These are phyloP conservation scores for Coriaria nepalensis DNA, from an alignment of 306 rosid genomes.

Conservation along the genomic window DNA sequence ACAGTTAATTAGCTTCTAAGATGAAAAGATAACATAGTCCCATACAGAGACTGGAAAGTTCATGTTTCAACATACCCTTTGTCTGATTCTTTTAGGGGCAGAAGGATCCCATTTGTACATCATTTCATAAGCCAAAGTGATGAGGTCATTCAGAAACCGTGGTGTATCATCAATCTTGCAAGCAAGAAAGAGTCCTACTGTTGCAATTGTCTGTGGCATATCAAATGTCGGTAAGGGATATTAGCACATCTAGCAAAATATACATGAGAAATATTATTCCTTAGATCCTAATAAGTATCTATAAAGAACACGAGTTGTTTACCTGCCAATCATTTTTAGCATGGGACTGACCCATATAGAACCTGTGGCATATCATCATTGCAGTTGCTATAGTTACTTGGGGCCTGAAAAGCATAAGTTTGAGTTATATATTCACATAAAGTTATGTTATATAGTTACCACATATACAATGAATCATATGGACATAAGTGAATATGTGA, in stretches of 20 bases:
- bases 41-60: background rate
- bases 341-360: conserved; percentile 37
- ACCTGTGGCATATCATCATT: conserved; percentile 44
- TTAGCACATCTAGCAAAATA: no score
- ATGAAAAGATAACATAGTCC: background rate
- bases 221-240: background rate
- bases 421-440: no score
- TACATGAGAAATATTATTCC: no score
- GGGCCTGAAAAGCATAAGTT: conserved; percentile 34
- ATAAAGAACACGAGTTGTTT: no score
- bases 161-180: conserved; percentile 38
- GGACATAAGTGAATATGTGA: no score
- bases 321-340: conserved; percentile 52
- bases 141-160: conserved; percentile 30
- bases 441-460: no score
- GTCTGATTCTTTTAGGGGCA: conserved; percentile 29
- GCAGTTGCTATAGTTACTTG: conserved; percentile 43
- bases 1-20: no score
- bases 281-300: no score
- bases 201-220: conserved; percentile 30
- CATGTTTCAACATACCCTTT: conserved; percentile 16
- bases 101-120: conserved; percentile 26
- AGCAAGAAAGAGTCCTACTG: conserved; percentile 31
- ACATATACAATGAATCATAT: no score
- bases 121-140: conserved; percentile 29